These are phyloP conservation scores for Trametes cubensis DNA, from an alignment of 768 basidiomycete species.

Conservation along the genomic window DNA sequence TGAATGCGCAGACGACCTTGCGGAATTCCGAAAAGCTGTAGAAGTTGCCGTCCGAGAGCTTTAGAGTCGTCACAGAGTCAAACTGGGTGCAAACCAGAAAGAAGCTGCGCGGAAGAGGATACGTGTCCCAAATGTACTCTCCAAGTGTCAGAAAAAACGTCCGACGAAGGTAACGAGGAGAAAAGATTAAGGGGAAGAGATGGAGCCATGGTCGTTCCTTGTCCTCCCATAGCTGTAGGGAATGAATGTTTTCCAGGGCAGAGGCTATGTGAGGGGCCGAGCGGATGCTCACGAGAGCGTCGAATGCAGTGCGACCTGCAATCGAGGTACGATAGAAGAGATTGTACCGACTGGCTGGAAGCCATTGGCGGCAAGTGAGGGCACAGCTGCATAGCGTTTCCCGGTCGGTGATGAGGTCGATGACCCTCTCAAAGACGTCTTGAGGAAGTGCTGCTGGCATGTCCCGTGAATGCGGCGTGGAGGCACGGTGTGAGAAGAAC, in stretches of 20 bases:
- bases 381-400: constrained; percentile 20
- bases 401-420: constrained; percentile 12
- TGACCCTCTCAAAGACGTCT: constrained; percentile 6
- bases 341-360: constrained; percentile 14
- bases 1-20: constrained; percentile 1
- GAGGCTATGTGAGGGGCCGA: constrained; percentile 2
- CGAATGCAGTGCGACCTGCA: constrained; percentile 6
- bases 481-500: not conserved
- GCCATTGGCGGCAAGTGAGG: constrained; percentile 14
- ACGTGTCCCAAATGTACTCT: not conserved
- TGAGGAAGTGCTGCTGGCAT: constrained; percentile 8
- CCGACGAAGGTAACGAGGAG: not conserved
- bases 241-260: constrained; percentile 2
- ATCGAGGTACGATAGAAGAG: constrained; percentile 12
- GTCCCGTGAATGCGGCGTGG: not conserved
- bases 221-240: constrained; percentile 14
- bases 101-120: not conserved
- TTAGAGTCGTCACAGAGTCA: constrained; percentile 7
- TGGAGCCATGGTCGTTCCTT: constrained; percentile 14
- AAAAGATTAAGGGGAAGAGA: constrained; percentile 9
- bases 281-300: constrained; percentile 5
- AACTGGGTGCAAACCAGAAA: not conserved
- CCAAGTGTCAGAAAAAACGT: constrained; percentile 2
- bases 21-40: constrained; percentile 11
- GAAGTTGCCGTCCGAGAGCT: constrained; percentile 11